phyloP scores from a whole-genome alignment of 768 basidiomycete genomes.

The Amanita subjunquillea region DNA sequence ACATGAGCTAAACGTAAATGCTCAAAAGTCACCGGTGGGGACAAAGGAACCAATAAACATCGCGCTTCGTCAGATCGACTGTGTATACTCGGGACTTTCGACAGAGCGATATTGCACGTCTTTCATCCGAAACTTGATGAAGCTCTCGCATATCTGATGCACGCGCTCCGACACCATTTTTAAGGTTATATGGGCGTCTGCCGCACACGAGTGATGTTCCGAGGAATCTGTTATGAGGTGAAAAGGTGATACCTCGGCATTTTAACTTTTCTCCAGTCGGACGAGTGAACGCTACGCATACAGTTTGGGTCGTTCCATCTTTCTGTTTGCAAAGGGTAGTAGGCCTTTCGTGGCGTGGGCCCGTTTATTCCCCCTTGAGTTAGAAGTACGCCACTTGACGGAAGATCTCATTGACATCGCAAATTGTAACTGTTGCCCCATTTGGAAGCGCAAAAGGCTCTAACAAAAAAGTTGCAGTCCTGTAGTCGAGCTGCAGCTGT shows the following conservation, averaged over 20 bases:
- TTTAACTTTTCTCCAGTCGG: neutral
- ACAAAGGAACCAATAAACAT: neutral
- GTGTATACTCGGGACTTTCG: neutral
- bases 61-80: no score
- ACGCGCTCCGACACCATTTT: neutral
- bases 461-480: neutral
- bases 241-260: neutral
- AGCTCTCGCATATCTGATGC: slow-evolving; percentile 1
- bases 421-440: neutral
- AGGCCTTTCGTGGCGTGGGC: neutral
- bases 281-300: neutral
- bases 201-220: neutral
- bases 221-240: neutral
- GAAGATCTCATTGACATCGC: neutral
- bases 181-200: neutral
- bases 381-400: neutral
- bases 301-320: no score
- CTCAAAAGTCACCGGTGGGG: neutral
- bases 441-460: neutral
- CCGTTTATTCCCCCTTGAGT: neutral
- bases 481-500: neutral
- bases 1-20: no score
- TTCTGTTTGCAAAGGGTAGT: neutral
- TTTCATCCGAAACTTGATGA: neutral
- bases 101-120: neutral